Base-by-base conservation (phyloP, 1,139 yeast genomes). In the Candida freyschussii region DNA sequence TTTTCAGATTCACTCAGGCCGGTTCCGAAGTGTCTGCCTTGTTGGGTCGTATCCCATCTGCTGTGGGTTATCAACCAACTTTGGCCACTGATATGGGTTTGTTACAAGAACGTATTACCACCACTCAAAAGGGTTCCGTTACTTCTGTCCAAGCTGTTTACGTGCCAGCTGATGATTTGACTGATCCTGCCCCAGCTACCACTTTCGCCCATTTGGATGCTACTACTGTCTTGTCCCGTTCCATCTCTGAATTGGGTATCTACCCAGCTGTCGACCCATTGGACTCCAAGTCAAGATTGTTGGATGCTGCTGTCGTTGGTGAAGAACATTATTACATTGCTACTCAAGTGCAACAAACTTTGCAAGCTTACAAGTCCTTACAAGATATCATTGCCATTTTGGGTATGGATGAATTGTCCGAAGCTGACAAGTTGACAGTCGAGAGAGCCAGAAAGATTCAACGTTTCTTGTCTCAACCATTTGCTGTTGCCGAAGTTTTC, bases 251-350 rank as follows among this genome's bases (percentile, higher is more conserved):
- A 77, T 79, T 91, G 72, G 98, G 98, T 87, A 91, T 91, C 68
- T 91, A 91, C 87, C 98, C 98, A 65, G 98, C 98, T 64, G 98
- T 91, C 77, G 98, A 91, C 75, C 98, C 98, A 64, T 85, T 91
- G 70, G 98, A 91, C 73, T 91, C 98, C 63, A 91, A 84, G 73
- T 91, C 98, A 48, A 89, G 98, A 82, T 84, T 91, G 69, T 81
- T 91, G 67, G 98, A 91, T 67, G 95, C 80, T 60, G 65, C 96
- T 50, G 94, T 91, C 60, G 96, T 91, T 59, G 98, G 98, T 69
- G 84, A 86, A 72, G 98, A 91, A 75, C 98, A 91, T 75, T 91
- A 91, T 74, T 82, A 80, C 55, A 89, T 83, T 65, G 98, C 98
- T 50, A 74, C 95, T 54, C 65, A 70, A 61, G 98, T 91, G 55